Conservation (phyloP, 805 yeast species). For the Lipomyces mesembrius region DNA sequence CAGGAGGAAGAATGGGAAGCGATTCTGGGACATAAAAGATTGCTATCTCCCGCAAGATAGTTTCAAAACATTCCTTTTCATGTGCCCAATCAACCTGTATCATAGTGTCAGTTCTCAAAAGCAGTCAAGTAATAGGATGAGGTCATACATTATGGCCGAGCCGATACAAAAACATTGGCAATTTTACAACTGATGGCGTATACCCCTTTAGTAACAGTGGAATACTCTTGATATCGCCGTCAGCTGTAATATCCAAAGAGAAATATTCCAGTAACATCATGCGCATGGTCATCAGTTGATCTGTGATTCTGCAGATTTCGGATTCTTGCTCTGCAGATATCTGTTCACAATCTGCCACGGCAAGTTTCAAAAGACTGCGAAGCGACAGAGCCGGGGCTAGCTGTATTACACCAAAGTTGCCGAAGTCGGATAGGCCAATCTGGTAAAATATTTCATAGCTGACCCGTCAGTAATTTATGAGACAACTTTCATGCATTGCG, state of each 20-base stretch:
- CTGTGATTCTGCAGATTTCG: conserved; percentile 25
- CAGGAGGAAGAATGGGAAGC: conserved; percentile 41
- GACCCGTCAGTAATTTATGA: neutral
- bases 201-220: conserved; percentile 74
- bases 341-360: conserved; percentile 36
- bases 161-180: conserved; percentile 69
- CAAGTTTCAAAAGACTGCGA: conserved; percentile 48
- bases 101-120: neutral
- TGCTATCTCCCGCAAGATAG: conserved; percentile 70
- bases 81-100: conserved; percentile 56
- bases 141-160: conserved; percentile 56
- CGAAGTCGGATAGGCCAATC: conserved; percentile 72
- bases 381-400: conserved; percentile 49
- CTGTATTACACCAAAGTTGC: conserved; percentile 71
- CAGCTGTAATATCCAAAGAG: conserved; percentile 50
- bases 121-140: neutral
- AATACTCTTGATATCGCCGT: conserved; percentile 52
- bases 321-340: conserved; percentile 14
- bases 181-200: conserved; percentile 62
- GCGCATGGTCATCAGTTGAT: conserved; percentile 54
- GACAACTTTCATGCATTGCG: neutral
- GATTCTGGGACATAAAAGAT: conserved; percentile 71
- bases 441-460: conserved; percentile 75
- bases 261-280: conserved; percentile 88
- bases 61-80: conserved; percentile 71